These are phyloP conservation scores for Boletus coccyginus DNA, from an alignment of 768 basidiomycete genomes.

Conservation along the genomic window DNA sequence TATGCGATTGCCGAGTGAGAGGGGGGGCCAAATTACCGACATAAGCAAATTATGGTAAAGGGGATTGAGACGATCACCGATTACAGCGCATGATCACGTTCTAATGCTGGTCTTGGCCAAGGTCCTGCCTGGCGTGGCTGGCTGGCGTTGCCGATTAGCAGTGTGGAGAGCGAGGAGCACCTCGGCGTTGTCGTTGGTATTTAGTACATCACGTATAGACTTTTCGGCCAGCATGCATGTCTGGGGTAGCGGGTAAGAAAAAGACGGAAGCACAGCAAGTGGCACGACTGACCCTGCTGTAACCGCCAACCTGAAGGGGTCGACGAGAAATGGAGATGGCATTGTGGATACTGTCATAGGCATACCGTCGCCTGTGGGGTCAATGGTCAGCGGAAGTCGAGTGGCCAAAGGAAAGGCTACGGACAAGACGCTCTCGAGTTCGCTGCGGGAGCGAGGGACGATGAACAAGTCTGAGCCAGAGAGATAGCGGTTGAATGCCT, in stretches of 20 bases:
- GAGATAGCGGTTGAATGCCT: constrained; percentile 73
- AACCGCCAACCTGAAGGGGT: constrained; percentile 54
- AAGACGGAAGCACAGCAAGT: background rate
- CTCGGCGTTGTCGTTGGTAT: constrained; percentile 63
- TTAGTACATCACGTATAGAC: constrained; percentile 67
- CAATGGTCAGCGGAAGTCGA: constrained; percentile 2
- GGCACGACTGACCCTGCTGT: constrained; percentile 44
- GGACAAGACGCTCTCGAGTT: constrained; percentile 73
- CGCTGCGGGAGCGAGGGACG: constrained; percentile 57
- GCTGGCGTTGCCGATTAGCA: constrained; percentile 18
- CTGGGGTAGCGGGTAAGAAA: constrained; percentile 33
- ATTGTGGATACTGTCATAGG: constrained; percentile 80
- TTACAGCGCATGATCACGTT: constrained; percentile 17
- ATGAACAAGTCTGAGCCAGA: constrained; percentile 70
- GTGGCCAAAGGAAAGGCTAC: constrained; percentile 24
- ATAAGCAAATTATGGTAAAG: constrained; percentile 4
- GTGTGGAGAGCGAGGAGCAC: constrained; percentile 65
- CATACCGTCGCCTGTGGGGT: constrained; percentile 60
- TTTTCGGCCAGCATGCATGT: constrained; percentile 68
- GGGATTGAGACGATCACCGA: background rate
- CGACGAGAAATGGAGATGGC: constrained; percentile 68
- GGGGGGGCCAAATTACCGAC: background rate
- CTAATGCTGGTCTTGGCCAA: constrained; percentile 20
- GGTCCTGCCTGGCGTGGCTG: constrained; percentile 16
- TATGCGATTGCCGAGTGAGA: constrained; percentile 13